Evolutionary conservation across 208 protist genomes (phyloP), one percentile per base, ranked within the genome.

Genomic region (Wallacemonas rigidus): DNA sequence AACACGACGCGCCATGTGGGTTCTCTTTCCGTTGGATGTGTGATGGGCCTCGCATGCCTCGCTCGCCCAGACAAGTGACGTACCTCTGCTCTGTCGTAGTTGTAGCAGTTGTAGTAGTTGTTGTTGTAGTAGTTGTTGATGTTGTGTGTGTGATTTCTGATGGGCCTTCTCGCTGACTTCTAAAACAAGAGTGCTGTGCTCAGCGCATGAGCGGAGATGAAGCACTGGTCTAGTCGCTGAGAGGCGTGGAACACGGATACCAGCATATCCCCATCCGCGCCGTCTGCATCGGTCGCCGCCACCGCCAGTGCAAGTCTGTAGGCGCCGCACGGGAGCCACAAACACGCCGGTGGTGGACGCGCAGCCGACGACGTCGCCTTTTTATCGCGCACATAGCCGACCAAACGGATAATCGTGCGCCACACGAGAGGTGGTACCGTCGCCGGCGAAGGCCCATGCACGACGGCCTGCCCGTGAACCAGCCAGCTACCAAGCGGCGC

Each of bases 271-370:
- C 60, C 60, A 17, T 65, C 50, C 12, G 60, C 50, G 11, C 60
- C 36, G 60, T 65, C 60, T 8, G 60, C 41, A 17, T 65, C 60
- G 9, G 41, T 65, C 8, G 64, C 48, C 48, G 64, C 51, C 35
- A 58, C 50, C 26, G 64, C 44, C 64, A 69, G 36, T 9, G 50
- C 44, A 11, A 69, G 64, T 48, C 64, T 43, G 35, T 55, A 69
- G 17, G 48, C 11, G 9, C 51, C 50, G 36, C 50, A 58, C 45
- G 64, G 64, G 12, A 69, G 51, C 45, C 51, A 69, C 64, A 69
- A 15, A 12, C 26, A 43, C 47, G 43, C 45, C 11, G 51, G 50
- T 35, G 48, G 51, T 14, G 60, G 4, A 36, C 43, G 5, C 14
- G 9, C 26, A 6, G 14, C 43, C 3, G 41, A 44, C 4, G 60